Conservation (phyloP, 2,329 filamentous ascomycete genomes). For the Aspergillus candidus region DNA sequence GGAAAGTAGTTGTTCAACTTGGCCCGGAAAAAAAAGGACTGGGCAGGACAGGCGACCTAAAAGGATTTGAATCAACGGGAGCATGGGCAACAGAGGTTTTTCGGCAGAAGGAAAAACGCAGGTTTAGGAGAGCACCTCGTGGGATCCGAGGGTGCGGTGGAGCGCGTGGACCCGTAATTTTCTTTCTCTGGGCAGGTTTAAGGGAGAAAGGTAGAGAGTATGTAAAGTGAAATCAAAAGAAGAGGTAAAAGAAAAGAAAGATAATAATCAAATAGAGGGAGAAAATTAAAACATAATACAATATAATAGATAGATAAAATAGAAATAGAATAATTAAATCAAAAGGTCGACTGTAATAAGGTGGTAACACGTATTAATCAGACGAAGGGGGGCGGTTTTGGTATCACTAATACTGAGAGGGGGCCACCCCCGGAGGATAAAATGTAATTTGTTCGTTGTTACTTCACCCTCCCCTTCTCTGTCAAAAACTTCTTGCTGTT, state of each 20-base stretch:
- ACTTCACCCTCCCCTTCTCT: conserved; percentile 3
- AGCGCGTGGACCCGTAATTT: conserved; percentile 26
- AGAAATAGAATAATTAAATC: conserved; percentile 2
- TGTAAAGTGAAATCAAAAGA: conserved; percentile 4
- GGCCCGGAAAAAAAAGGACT: conserved; percentile 22
- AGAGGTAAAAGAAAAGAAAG: conserved; percentile 1
- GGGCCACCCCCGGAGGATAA: conserved; percentile 10
- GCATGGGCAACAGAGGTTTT: conserved; percentile 16
- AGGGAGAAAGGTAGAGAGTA: neutral
- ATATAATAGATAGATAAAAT: neutral
- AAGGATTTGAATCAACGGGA: conserved; percentile 17
- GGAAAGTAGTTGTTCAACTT: conserved; percentile 19
- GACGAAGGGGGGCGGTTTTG: conserved; percentile 10
- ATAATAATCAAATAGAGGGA: neutral
- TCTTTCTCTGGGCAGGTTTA: conserved; percentile 4
- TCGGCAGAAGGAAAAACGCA: conserved; percentile 23
- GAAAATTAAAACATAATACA: neutral
- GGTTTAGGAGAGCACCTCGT: conserved; percentile 25
- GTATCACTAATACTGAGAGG: conserved; percentile 11
- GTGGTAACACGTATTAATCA: conserved; percentile 10
- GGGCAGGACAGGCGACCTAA: conserved; percentile 27
- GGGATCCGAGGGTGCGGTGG: conserved; percentile 35
- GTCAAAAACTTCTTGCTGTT: conserved; percentile 15
- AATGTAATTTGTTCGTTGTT: conserved; percentile 12
- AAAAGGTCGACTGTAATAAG: conserved; percentile 1